A percentile compares a stretch with the other conserved stretches of the same genome.
Conservation (phyloP, 139 green algal species). For the Chlorella sp. region DNA sequence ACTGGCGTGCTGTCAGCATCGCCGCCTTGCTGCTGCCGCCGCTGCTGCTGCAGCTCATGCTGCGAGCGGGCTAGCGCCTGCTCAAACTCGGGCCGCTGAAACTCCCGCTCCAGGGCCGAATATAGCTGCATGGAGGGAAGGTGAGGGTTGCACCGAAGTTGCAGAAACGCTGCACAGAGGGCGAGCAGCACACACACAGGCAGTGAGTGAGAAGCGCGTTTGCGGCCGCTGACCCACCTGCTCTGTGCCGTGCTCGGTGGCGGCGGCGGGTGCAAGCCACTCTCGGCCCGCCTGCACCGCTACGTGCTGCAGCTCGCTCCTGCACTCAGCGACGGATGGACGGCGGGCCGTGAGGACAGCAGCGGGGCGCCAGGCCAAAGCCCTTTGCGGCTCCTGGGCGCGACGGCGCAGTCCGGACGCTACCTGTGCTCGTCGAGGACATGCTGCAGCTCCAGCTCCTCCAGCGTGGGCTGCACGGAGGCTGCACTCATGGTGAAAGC, state of each 20-base stretch:
- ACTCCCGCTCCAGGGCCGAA: slow-evolving; percentile 16
- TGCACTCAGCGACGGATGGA: not conserved
- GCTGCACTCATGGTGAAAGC: too few species aligned
- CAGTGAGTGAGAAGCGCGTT: too few species aligned
- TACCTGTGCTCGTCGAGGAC: slow-evolving; percentile 42
- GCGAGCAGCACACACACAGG: too few species aligned
- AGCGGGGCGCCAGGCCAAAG: not conserved
- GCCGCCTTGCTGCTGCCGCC: not conserved
- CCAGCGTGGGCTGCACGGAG: not conserved
- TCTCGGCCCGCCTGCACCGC: not conserved
- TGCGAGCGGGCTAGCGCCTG: slow-evolving; percentile 27
- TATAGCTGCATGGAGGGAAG: not conserved
- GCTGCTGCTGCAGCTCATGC: slow-evolving; percentile 30
- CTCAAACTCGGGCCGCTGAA: slow-evolving; percentile 37
- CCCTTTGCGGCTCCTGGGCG: not conserved
- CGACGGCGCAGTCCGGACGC: not conserved
- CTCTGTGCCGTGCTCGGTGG: slow-evolving; percentile 39
- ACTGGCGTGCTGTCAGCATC: not conserved
- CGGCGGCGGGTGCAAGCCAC: slow-evolving; percentile 14
- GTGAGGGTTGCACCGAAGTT: too few species aligned
- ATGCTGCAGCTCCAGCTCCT: slow-evolving; percentile 41
- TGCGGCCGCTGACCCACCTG: too few species aligned
- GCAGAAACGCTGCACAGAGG: too few species aligned
- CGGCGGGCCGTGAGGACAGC: not conserved
- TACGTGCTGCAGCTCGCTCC: slow-evolving; percentile 13